phyloP scores from a whole-genome alignment of 2,329 filamentous ascomycete genomes.

The Xylariaceae sp. region DNA sequence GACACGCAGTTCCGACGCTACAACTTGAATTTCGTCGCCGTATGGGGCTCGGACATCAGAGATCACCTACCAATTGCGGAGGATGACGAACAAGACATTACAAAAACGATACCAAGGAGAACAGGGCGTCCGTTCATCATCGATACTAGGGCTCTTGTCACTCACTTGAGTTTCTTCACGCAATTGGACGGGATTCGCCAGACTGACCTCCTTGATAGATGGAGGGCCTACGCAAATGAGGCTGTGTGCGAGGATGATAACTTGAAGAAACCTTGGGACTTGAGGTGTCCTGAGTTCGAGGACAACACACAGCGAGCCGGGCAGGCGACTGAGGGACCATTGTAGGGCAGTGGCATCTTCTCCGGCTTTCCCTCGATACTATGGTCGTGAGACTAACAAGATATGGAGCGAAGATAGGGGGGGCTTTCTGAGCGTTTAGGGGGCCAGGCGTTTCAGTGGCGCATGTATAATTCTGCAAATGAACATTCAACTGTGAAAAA shows the following conservation, averaged over 20 bases:
- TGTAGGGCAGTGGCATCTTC: too few relatives aligned
- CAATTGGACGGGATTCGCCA: slow-evolving; percentile 40
- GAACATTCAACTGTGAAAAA: too few relatives aligned
- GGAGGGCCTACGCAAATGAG: slow-evolving; percentile 49
- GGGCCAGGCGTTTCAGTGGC: too few relatives aligned
- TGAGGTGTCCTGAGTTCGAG: slow-evolving; percentile 12
- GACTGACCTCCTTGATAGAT: slow-evolving; percentile 52
- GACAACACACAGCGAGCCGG: neutral
- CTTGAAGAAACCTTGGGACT: slow-evolving; percentile 17
- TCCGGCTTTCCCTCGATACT: too few relatives aligned
- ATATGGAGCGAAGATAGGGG: too few relatives aligned
- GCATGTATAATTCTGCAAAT: too few relatives aligned
- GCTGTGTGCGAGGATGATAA: slow-evolving; percentile 39
- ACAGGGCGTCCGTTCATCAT: slow-evolving; percentile 44
- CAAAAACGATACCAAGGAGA: slow-evolving; percentile 35
- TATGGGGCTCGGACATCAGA: slow-evolving; percentile 50
- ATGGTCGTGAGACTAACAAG: too few relatives aligned
- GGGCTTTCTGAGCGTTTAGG: too few relatives aligned
- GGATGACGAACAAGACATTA: slow-evolving; percentile 44
- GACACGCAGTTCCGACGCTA: slow-evolving; percentile 47
- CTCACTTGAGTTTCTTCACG: slow-evolving; percentile 48
- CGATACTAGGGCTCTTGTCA: slow-evolving; percentile 50
- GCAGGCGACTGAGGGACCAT: too few relatives aligned
- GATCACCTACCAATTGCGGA: slow-evolving; percentile 41
- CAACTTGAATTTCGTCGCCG: slow-evolving; percentile 51